Evolutionary conservation across 768 basidiomycete genomes (phyloP).

Genomic region (Termitomyces titanicus): DNA sequence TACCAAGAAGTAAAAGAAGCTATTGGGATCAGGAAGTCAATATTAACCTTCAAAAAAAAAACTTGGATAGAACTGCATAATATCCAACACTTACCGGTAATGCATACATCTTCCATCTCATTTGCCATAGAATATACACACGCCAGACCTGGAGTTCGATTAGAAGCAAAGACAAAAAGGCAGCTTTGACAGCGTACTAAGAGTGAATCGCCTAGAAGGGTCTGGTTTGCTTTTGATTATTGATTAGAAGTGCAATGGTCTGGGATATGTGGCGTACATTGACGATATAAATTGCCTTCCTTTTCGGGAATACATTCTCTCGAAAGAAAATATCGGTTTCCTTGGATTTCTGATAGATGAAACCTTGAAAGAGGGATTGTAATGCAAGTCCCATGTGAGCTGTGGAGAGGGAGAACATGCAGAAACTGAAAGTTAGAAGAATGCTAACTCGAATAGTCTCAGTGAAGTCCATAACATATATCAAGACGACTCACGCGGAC

Average conservation of each 20-base stretch:
- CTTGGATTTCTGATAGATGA: conserved; percentile 17
- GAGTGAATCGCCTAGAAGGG: conserved; percentile 23
- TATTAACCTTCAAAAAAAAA: neutral
- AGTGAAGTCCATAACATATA: neutral
- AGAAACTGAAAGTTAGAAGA: conserved; percentile 17
- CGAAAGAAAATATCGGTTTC: conserved; percentile 20
- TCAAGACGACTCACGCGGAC: conserved; percentile 12
- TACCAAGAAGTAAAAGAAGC: conserved; percentile 22
- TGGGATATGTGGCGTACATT: conserved; percentile 15
- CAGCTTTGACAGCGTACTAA: conserved; percentile 11
- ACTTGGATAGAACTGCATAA: too few relatives aligned
- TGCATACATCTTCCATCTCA: conserved; percentile 16
- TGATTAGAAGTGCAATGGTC: neutral
- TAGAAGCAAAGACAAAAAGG: neutral
- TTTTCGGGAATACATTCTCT: conserved; percentile 22
- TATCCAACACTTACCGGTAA: conserved; percentile 16
- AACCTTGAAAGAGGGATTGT: conserved; percentile 22
- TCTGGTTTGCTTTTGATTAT: conserved; percentile 13
- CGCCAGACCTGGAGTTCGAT: conserved; percentile 19
- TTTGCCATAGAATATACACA: conserved; percentile 23
- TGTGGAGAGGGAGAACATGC: conserved; percentile 25
- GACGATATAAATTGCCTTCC: conserved; percentile 26
- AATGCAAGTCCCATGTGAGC: conserved; percentile 23
- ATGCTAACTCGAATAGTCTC: conserved; percentile 7
- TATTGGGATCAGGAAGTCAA: neutral